These are phyloP conservation scores for Funneliformis caledonium DNA, from an alignment of 371 early-diverging fungal genomes.

Conservation along the genomic window DNA sequence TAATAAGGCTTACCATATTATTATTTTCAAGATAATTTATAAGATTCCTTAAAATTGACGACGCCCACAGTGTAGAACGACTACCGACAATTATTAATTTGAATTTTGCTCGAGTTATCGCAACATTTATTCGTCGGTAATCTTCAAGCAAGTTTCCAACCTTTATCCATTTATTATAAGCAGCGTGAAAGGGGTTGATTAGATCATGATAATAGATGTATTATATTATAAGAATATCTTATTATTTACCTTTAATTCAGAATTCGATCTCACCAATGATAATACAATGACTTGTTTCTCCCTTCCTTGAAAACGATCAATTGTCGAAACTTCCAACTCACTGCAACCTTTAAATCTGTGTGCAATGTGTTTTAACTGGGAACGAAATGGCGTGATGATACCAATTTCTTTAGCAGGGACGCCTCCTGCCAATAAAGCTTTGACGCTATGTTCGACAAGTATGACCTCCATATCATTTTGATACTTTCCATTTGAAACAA, in stretches of 20 bases:
- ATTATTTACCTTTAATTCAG: constrained; percentile 59
- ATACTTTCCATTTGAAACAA: constrained; percentile 55
- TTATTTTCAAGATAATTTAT: constrained; percentile 56
- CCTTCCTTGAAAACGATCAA: constrained; percentile 94
- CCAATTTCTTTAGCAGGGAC: constrained; percentile 70
- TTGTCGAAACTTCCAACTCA: constrained; percentile 75
- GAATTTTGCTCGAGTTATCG: constrained; percentile 90
- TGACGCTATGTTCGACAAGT: constrained; percentile 63
- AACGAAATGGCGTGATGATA: constrained; percentile 85
- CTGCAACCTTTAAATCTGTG: constrained; percentile 41
- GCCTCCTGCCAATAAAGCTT: constrained; percentile 67
- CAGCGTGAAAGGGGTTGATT: neutral
- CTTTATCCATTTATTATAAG: constrained; percentile 43
- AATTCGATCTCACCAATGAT: constrained; percentile 89
- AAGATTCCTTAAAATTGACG: constrained; percentile 60
- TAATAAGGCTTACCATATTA: constrained; percentile 46
- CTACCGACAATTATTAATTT: constrained; percentile 95
- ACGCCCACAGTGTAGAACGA: constrained; percentile 60
- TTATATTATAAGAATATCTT: constrained; percentile 3
- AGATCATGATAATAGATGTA: neutral
- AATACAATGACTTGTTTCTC: constrained; percentile 89
- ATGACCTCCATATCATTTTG: constrained; percentile 75
- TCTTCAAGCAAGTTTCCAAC: constrained; percentile 89
- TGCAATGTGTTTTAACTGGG: constrained; percentile 76
- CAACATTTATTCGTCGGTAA: constrained; percentile 97